Conservation (phyloP, 2,329 filamentous ascomycete genomes). For the Tolypocladium amazonense region DNA sequence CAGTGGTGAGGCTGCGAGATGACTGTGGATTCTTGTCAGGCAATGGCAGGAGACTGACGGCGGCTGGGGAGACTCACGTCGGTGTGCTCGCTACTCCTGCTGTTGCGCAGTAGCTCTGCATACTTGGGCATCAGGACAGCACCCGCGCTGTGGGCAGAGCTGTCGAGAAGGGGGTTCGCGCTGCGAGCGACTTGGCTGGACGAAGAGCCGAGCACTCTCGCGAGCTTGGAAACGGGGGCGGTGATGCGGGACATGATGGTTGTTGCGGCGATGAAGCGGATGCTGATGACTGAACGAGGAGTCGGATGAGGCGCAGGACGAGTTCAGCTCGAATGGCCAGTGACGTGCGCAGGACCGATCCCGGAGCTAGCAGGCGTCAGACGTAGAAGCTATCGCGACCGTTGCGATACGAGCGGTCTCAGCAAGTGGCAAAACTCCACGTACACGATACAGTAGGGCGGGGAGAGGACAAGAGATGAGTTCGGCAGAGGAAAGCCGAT, state of each 20-base stretch:
- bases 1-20: slow-evolving; percentile 32
- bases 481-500: neutral
- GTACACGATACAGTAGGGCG: neutral
- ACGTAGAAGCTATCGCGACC: neutral
- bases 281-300: neutral
- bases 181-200: slow-evolving; percentile 21
- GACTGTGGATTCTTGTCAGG: slow-evolving; percentile 7
- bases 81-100: slow-evolving; percentile 20
- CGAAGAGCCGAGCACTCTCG: slow-evolving; percentile 34
- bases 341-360: neutral
- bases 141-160: slow-evolving; percentile 23
- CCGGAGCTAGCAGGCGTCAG: neutral
- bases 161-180: slow-evolving; percentile 21
- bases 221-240: slow-evolving; percentile 36
- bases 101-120: slow-evolving; percentile 31
- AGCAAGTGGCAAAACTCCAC: neutral
- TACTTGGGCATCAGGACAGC: slow-evolving; percentile 35
- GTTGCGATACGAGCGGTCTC: neutral
- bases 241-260: slow-evolving; percentile 38
- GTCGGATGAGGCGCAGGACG: neutral
- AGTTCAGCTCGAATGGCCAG: neutral
- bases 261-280: neutral
- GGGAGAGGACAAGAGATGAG: neutral
- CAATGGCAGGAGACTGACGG: neutral
- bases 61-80: slow-evolving; percentile 25